A percentile compares a stretch with the other conserved stretches of the same genome.
Evolutionary conservation across 129 eudicot genomes (phyloP).

Genomic region (Escallonia rubra): DNA sequence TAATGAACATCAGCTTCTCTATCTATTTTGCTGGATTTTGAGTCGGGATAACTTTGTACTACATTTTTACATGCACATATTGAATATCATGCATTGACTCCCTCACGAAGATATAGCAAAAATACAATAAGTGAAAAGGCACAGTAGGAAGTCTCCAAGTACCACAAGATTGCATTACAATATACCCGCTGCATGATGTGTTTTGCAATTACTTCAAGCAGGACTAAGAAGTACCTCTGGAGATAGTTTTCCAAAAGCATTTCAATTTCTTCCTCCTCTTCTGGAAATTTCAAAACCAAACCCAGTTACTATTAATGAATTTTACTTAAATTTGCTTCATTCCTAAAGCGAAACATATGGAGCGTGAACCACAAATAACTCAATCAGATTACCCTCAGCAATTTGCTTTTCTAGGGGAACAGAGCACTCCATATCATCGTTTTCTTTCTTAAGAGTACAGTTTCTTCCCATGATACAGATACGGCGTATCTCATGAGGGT

Average conservation of each 20-base stretch:
- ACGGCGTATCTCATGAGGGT: conserved; percentile 85
- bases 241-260: conserved; percentile 96
- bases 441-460: conserved; percentile 52
- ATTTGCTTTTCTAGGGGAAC: conserved; percentile 78
- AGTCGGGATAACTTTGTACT: not conserved
- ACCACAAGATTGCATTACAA: not conserved
- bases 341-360: conserved; percentile 4
- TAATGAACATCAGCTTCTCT: not conserved
- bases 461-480: conserved; percentile 93
- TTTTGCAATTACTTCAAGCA: conserved; percentile 9
- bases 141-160: not conserved
- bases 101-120: too few species aligned
- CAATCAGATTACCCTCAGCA: conserved; percentile 67
- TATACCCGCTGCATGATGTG: not conserved
- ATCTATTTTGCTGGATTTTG: not conserved
- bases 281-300: conserved; percentile 36
- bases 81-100: not conserved
- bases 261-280: conserved; percentile 99
- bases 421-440: conserved; percentile 58
- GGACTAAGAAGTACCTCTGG: conserved; percentile 48
- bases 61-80: not conserved
- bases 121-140: not conserved
- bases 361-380: not conserved
- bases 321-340: not conserved
- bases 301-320: not conserved